Evolutionary conservation across 108 stramenopile genomes (phyloP).

Genomic region (Cyclotella cryptica): DNA sequence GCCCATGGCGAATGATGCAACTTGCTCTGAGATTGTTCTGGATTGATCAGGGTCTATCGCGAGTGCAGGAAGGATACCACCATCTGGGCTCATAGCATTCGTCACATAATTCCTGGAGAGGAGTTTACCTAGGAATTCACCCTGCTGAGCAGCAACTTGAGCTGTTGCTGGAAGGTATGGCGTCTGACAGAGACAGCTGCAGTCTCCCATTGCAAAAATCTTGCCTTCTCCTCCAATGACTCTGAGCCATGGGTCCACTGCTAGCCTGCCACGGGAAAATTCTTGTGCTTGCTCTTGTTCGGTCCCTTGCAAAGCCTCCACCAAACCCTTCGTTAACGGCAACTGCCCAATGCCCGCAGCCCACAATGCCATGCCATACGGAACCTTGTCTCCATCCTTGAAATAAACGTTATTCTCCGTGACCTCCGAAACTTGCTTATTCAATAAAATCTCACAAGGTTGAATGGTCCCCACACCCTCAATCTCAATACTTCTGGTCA

Average conservation of each 20-base stretch:
- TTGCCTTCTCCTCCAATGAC: constrained; percentile 82
- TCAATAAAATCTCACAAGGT: constrained; percentile 84
- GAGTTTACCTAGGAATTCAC: constrained; percentile 86
- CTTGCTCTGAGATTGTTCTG: constrained; percentile 64
- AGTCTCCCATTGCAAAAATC: constrained; percentile 93
- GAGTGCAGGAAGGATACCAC: constrained; percentile 62
- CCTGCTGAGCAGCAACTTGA: constrained; percentile 95
- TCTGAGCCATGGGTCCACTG: constrained; percentile 91
- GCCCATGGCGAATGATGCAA: constrained; percentile 66
- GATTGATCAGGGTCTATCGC: constrained; percentile 47
- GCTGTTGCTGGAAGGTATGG: constrained; percentile 86
- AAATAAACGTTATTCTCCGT: constrained; percentile 74
- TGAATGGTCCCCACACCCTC: constrained; percentile 62
- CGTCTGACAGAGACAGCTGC: constrained; percentile 69
- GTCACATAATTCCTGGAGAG: constrained; percentile 83
- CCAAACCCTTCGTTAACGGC: constrained; percentile 76
- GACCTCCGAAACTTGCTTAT: constrained; percentile 91
- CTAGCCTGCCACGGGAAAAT: constrained; percentile 85
- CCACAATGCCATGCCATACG: constrained; percentile 94
- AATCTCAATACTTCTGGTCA: constrained; percentile 66
- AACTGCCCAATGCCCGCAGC: constrained; percentile 96
- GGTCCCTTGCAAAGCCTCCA: constrained; percentile 65
- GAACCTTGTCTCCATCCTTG: constrained; percentile 73
- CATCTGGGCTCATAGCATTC: constrained; percentile 43
- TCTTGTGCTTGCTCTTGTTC: constrained; percentile 68